phyloP scores from a whole-genome alignment of 1,139 yeast genomes.

The Candida neerlandica region DNA sequence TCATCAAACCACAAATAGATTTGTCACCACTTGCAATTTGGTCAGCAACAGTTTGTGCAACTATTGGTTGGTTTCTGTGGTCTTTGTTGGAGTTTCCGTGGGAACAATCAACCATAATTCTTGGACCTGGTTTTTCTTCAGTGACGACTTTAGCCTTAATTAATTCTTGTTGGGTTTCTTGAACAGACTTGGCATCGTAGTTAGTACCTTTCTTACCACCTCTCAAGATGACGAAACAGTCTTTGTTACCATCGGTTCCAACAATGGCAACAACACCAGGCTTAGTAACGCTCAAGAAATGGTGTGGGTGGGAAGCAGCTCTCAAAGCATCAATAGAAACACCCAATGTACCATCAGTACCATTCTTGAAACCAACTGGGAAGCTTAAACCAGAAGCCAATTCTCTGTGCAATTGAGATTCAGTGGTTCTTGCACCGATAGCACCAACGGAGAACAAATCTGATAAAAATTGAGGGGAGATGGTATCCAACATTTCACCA shows the following conservation, averaged over 20 bases:
- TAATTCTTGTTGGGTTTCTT: slow-evolving; percentile 64
- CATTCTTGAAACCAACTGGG: slow-evolving; percentile 98
- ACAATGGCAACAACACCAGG: slow-evolving; percentile 96
- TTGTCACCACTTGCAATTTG: slow-evolving; percentile 84
- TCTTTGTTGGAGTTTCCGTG: slow-evolving; percentile 97
- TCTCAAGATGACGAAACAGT: slow-evolving; percentile 87
- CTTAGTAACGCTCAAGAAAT: slow-evolving; percentile 95
- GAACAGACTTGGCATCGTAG: slow-evolving; percentile 79
- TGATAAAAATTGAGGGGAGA: slow-evolving; percentile 94
- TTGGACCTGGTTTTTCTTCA: slow-evolving; percentile 36
- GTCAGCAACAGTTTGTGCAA: slow-evolving; percentile 73
- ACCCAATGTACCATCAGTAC: slow-evolving; percentile 92
- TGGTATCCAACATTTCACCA: slow-evolving; percentile 96
- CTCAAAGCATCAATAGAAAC: slow-evolving; percentile 94
- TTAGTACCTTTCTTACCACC: slow-evolving; percentile 96
- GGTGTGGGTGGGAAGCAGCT: slow-evolving; percentile 92
- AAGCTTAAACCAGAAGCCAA: slow-evolving; percentile 94
- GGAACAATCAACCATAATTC: slow-evolving; percentile 92
- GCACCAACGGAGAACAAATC: slow-evolving; percentile 95
- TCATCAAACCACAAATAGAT: slow-evolving; percentile 88
- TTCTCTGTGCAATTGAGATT: slow-evolving; percentile 96
- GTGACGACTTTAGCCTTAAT: slow-evolving; percentile 34
- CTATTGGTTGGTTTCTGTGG: slow-evolving; percentile 92
- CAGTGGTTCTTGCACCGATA: slow-evolving; percentile 98
- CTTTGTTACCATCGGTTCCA: slow-evolving; percentile 90